Evolutionary conservation across 768 basidiomycete genomes (phyloP), one percentile per base, ranked within the genome.

Genomic region (Russula compacta): DNA sequence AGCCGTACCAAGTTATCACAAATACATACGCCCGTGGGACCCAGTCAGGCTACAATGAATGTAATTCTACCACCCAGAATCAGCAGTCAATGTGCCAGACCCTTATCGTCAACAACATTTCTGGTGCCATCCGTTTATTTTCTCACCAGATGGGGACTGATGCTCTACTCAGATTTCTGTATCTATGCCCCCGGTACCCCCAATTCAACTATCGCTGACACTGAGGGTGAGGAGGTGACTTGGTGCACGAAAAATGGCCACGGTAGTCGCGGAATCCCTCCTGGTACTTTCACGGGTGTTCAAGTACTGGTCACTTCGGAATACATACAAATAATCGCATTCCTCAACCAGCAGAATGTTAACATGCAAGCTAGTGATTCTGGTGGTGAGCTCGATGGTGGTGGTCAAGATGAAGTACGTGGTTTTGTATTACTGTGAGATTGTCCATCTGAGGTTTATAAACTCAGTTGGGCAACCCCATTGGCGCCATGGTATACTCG

Each of bases 371-470:
- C 70, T 0, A 71, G 59, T 12, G 90, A 92, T 67, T 80, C 67
- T 38, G 90, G 91, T 65, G 90, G 89, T 59, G 89, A 92, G 72
- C 78, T 89, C 54, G 86, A 90, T 71, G 82, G 86, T 15, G 84
- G 86, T 64, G 87, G 88, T 60, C 86, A 86, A 62, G 88, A 89
- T 69, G 66, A 73, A 57, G 80, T 81, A 53, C 14, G 76, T 72
- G 42, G 1, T 21, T 46, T 7, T 46, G 17, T 38, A 14, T 43
- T 32, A 2, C 9, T 35, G 12, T 11, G n/a, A 11, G n/a, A 33
- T 17, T 29, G 32, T 17, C 21, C 8, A 7, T 7, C 42, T 58
- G 5, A 42, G 4, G 10, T 15, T 12, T 33, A 6, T 10, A 8
- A 14, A 69, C 33, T 14, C 65, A 86, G 81, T 82, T 86, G 64